phyloP scores from a whole-genome alignment of 2,329 filamentous ascomycete species.

The Aspergillus novoparasiticus region DNA sequence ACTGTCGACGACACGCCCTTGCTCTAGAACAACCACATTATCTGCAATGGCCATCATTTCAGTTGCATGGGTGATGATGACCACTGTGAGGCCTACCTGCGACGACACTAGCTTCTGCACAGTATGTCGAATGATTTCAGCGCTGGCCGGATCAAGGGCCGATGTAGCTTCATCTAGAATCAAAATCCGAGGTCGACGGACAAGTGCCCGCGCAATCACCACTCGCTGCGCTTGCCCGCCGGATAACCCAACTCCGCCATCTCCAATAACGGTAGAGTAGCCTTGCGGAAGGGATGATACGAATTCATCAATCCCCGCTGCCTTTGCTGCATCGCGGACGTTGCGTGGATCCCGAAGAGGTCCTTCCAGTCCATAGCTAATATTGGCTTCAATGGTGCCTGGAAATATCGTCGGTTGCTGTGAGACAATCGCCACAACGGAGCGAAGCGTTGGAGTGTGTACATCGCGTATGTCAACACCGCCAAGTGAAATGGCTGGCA shows the following conservation, averaged over 20 bases:
- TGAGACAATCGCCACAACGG: conserved; percentile 60
- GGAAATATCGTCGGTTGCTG: conserved; percentile 66
- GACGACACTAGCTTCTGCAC: conserved; percentile 56
- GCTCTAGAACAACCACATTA: conserved; percentile 69
- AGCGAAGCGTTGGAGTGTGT: conserved; percentile 63
- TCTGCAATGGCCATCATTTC: conserved; percentile 88
- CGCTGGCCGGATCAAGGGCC: conserved; percentile 71
- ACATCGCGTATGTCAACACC: conserved; percentile 60
- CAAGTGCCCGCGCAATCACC: conserved; percentile 77
- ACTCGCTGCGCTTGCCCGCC: conserved; percentile 84
- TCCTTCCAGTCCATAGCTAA: conserved; percentile 71
- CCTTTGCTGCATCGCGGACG: conserved; percentile 59
- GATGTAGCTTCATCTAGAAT: conserved; percentile 87
- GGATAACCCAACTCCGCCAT: conserved; percentile 72
- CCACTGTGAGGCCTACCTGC: conserved; percentile 61
- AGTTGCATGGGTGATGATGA: conserved; percentile 78
- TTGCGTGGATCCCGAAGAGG: conserved; percentile 50
- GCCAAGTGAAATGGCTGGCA: conserved; percentile 53
- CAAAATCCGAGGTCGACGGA: conserved; percentile 70
- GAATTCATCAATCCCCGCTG: conserved; percentile 72
- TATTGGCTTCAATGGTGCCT: conserved; percentile 53
- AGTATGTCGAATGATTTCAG: conserved; percentile 64
- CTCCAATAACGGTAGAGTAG: conserved; percentile 74
- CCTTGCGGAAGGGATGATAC: conserved; percentile 69
- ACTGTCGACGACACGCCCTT: conserved; percentile 68